These are phyloP conservation scores for Erythrobasidium hasegawianum DNA, from an alignment of 1,284 basidiomycete species.

Conservation along the genomic window DNA sequence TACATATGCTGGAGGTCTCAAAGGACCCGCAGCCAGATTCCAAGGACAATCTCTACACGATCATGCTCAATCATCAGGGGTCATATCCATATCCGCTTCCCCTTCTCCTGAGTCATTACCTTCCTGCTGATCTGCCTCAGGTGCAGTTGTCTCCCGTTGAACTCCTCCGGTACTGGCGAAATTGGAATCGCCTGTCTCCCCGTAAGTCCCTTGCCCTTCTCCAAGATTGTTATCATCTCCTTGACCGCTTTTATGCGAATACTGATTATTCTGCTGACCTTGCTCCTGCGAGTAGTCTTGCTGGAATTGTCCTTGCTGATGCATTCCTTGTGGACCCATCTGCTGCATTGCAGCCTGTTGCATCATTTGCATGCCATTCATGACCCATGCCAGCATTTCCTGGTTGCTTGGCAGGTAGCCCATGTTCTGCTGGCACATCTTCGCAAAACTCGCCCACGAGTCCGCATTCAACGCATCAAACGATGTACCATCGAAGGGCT, in stretches of 20 bases:
- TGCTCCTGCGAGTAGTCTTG: not conserved
- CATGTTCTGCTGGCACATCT: slow-evolving; percentile 17
- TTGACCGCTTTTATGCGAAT: not conserved
- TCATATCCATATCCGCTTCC: slow-evolving; percentile 32
- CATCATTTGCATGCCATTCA: slow-evolving; percentile 33
- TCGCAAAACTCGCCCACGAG: slow-evolving; percentile 32
- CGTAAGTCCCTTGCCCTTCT: not conserved
- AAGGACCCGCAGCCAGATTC: no score
- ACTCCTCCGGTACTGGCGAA: not conserved
- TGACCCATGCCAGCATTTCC: slow-evolving; percentile 34
- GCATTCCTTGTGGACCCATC: slow-evolving; percentile 3
- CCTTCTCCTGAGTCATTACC: slow-evolving; percentile 10
- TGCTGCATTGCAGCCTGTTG: slow-evolving; percentile 6
- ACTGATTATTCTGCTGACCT: slow-evolving; percentile 1
- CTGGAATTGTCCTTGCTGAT: not conserved
- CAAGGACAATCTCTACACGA: no score
- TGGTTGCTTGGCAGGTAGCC: slow-evolving; percentile 25
- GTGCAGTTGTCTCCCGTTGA: not conserved
- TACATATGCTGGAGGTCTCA: no score
- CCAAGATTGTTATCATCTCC: not conserved
- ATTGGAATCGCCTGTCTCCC: not conserved
- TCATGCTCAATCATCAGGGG: slow-evolving; percentile 6
- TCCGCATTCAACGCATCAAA: slow-evolving; percentile 20
- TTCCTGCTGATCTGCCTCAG: not conserved
- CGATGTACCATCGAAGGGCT: slow-evolving; percentile 3